A percentile compares a stretch with the other conserved stretches of the same genome.
phyloP scores from a whole-genome alignment of 371 early-diverging fungal species.

The Syncephalis fuscata region DNA sequence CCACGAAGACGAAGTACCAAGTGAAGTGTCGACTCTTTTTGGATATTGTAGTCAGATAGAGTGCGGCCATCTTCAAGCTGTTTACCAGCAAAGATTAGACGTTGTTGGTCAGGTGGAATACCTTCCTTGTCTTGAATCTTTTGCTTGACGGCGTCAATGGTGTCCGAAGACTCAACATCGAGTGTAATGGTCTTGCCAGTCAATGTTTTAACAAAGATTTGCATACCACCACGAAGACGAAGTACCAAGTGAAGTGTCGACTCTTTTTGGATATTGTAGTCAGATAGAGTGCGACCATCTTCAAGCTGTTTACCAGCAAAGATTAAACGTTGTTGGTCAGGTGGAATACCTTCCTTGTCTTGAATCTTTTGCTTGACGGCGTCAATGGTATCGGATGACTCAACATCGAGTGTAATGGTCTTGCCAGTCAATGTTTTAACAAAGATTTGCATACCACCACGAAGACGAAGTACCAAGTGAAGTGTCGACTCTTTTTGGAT shows the following conservation, averaged over 20 bases:
- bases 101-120: constrained; percentile 68
- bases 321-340: constrained; percentile 72
- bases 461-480: constrained; percentile 79
- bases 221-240: constrained; percentile 92
- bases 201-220: constrained; percentile 96
- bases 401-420: constrained; percentile 97
- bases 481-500: constrained; percentile 82
- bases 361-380: constrained; percentile 97
- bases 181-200: constrained; percentile 98
- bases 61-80: constrained; percentile 88
- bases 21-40: constrained; percentile 72
- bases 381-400: constrained; percentile 88
- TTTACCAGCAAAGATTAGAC: constrained; percentile 95
- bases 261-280: constrained; percentile 81
- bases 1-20: constrained; percentile 75
- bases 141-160: constrained; percentile 89
- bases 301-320: constrained; percentile 75
- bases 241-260: constrained; percentile 97
- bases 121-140: constrained; percentile 96
- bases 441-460: constrained; percentile 87
- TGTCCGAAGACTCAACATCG: constrained; percentile 93
- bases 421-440: constrained; percentile 98
- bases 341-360: constrained; percentile 93
- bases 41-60: constrained; percentile 72
- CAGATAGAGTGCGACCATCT: constrained; percentile 53